These are phyloP conservation scores for Penicillium samsonianum DNA, from an alignment of 495 filamentous ascomycete genomes.

Conservation along the genomic window DNA sequence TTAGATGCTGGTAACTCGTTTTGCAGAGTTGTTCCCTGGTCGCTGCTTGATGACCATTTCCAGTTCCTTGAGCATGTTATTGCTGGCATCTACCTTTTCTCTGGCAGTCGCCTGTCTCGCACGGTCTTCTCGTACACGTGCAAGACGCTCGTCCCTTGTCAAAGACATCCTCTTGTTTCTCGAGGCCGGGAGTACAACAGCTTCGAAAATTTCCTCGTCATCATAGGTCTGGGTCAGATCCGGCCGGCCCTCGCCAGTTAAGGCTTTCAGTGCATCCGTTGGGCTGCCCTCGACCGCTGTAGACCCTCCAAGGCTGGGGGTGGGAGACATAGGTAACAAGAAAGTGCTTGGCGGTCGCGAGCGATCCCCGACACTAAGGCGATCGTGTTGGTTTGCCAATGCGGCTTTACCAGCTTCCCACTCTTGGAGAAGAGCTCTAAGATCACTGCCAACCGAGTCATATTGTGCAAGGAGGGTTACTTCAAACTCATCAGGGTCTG, in stretches of 20 bases:
- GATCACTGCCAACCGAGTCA: slow-evolving; percentile 87
- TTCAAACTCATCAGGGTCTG: slow-evolving; percentile 68
- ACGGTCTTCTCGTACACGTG: slow-evolving; percentile 86
- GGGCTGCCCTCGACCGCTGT: slow-evolving; percentile 85
- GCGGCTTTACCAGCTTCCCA: slow-evolving; percentile 87
- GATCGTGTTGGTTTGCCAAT: slow-evolving; percentile 71
- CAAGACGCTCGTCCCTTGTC: slow-evolving; percentile 84
- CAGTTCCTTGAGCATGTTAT: slow-evolving; percentile 87
- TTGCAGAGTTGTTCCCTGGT: slow-evolving; percentile 51
- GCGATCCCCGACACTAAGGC: slow-evolving; percentile 52
- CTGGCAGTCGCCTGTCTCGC: slow-evolving; percentile 63
- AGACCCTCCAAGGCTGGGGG: slow-evolving; percentile 75
- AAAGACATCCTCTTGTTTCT: slow-evolving; percentile 66
- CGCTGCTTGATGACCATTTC: slow-evolving; percentile 84
- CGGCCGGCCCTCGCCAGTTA: slow-evolving; percentile 62
- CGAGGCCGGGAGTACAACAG: slow-evolving; percentile 67
- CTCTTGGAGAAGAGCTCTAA: slow-evolving; percentile 78
- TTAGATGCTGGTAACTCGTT: slow-evolving; percentile 52
- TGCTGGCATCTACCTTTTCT: slow-evolving; percentile 75
- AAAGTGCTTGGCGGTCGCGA: slow-evolving; percentile 67
- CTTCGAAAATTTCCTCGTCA: slow-evolving; percentile 85
- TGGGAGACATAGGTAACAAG: slow-evolving; percentile 74
- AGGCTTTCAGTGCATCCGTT: slow-evolving; percentile 70
- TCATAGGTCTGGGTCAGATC: slow-evolving; percentile 38
- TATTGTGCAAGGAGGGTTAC: slow-evolving; percentile 81